A percentile compares a stretch with the other conserved stretches of the same genome.
Evolutionary conservation across 495 filamentous ascomycete genomes (phyloP).

Genomic region (Podospora conica): DNA sequence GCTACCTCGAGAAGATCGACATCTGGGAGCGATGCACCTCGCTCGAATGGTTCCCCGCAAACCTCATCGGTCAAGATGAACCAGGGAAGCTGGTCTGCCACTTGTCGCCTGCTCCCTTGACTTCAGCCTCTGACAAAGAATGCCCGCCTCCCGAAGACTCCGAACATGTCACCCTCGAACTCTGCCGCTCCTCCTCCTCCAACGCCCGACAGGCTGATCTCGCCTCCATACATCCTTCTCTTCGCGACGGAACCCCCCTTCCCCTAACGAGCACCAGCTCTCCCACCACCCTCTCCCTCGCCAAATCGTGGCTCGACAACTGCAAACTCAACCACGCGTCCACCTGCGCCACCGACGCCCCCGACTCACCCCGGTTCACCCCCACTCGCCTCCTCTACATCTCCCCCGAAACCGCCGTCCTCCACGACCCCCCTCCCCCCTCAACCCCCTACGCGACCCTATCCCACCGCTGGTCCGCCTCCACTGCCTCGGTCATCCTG

Average conservation of each 20-base stretch:
- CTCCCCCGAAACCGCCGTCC: neutral
- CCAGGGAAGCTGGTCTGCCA: neutral
- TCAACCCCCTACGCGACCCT: neutral
- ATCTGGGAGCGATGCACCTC: neutral
- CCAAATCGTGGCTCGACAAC: neutral
- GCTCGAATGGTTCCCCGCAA: neutral
- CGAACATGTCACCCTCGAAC: neutral
- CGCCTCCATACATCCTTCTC: neutral
- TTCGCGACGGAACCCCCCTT: neutral
- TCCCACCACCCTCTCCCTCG: neutral
- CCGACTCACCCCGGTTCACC: too few species aligned
- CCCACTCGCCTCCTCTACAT: neutral
- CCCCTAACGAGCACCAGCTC: neutral
- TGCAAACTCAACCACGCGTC: neutral
- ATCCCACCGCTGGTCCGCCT: neutral
- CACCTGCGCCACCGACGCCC: neutral
- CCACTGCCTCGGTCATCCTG: neutral
- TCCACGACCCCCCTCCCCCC: neutral
- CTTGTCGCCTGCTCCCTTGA: neutral
- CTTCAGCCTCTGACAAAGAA: neutral
- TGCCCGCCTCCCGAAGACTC: neutral
- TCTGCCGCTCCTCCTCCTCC: neutral
- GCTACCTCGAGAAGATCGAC: neutral
- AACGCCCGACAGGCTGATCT: neutral
- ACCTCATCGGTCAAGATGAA: neutral